phyloP scores from a whole-genome alignment of 495 filamentous ascomycete genomes.

The Tuber brumale region DNA sequence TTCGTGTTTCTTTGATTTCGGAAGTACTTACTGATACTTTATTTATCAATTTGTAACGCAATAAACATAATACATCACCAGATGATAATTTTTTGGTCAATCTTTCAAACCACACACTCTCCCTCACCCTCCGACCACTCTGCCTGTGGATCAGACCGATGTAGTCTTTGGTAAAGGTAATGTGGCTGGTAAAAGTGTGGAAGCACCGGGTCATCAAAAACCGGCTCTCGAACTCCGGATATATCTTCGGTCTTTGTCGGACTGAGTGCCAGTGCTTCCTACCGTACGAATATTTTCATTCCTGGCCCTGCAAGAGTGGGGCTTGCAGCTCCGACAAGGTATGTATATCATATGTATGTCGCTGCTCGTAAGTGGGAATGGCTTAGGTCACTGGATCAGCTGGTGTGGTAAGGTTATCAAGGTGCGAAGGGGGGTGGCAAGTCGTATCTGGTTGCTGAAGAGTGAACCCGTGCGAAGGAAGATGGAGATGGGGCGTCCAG shows the following conservation, averaged over 20 bases:
- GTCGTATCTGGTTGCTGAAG: no score
- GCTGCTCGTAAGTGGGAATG: no score
- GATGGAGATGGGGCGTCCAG: no score
- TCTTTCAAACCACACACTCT: conserved; percentile 59
- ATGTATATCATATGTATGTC: no score
- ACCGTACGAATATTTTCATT: conserved; percentile 25
- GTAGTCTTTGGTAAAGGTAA: conserved; percentile 59
- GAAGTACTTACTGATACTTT: conserved; percentile 52
- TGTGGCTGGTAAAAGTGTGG: conserved; percentile 54
- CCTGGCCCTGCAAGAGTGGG: conserved; percentile 19
- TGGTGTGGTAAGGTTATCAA: no score
- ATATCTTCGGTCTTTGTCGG: conserved; percentile 8
- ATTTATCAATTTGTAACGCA: conserved; percentile 71
- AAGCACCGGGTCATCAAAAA: conserved; percentile 37
- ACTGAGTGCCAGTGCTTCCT: conserved; percentile 16
- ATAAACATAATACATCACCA: conserved; percentile 78
- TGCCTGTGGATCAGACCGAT: conserved; percentile 68
- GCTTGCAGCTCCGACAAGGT: conserved; percentile 9
- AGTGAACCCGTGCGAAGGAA: no score
- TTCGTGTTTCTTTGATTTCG: neutral
- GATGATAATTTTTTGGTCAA: conserved; percentile 46
- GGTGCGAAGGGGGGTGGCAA: no score
- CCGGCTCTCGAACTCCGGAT: conserved; percentile 29
- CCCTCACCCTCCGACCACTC: conserved; percentile 68
- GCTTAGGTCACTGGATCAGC: no score